Conservation (phyloP, 2,329 filamentous ascomycete genomes). For the Juglanconis oblonga region DNA sequence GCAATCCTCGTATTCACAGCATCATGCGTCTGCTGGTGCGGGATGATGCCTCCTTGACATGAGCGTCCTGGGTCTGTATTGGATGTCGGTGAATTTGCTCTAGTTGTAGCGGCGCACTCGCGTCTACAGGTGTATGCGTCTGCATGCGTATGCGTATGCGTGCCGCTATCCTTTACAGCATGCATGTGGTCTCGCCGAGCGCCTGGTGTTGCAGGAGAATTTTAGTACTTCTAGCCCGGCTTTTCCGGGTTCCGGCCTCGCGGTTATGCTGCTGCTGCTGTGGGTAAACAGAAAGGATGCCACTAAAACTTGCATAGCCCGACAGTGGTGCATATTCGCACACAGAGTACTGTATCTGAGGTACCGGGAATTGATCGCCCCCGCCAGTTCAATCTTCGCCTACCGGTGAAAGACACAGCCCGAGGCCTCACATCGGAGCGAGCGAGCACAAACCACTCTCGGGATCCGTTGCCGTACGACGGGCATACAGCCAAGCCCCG, state of each 20-base stretch:
- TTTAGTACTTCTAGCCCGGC: too few species aligned
- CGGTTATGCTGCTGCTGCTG: too few species aligned
- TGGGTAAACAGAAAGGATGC: too few species aligned
- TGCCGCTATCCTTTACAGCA: too few species aligned
- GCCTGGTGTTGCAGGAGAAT: too few species aligned
- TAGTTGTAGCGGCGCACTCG: too few species aligned
- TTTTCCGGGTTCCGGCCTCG: too few species aligned
- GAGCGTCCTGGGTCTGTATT: not conserved
- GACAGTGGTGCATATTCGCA: too few species aligned
- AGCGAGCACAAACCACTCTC: not conserved
- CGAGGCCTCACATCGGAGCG: not conserved
- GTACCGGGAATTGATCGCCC: too few species aligned
- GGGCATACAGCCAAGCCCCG: not conserved
- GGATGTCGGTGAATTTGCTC: not conserved
- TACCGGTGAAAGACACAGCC: not conserved
- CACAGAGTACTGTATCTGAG: too few species aligned
- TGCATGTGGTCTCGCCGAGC: too few species aligned
- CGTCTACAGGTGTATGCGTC: not conserved
- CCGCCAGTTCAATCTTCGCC: not conserved
- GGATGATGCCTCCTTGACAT: not conserved
- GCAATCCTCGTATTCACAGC: constrained; percentile 12
- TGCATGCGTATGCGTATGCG: not conserved
- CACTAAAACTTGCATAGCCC: too few species aligned
- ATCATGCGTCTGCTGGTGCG: constrained; percentile 10
- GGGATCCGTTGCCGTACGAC: not conserved